Conservation (phyloP, 129 eudicot genomes). For the Lactuca saligna region DNA sequence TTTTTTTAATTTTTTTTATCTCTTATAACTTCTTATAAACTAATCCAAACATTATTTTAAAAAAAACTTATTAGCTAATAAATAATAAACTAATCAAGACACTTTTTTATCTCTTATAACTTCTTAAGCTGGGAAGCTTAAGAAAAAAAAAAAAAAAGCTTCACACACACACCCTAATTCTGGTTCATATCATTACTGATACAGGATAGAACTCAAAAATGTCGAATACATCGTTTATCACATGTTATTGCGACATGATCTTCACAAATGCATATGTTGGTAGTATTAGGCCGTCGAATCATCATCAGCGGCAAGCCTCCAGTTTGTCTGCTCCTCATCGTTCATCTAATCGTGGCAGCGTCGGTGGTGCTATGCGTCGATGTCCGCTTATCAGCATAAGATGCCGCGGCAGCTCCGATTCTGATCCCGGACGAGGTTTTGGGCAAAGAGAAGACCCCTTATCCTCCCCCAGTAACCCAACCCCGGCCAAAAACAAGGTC, state of each 20-base stretch:
- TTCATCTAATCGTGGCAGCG: slow-evolving; percentile 5
- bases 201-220: not conserved
- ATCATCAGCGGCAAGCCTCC: slow-evolving; percentile 8
- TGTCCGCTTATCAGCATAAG: slow-evolving; percentile 14
- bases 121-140: no score
- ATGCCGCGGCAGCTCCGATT: slow-evolving; percentile 34
- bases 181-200: not conserved
- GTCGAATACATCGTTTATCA: slow-evolving; percentile 9
- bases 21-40: no score
- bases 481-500: not conserved
- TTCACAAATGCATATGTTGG: slow-evolving; percentile 15
- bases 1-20: no score
- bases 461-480: not conserved
- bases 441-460: slow-evolving; percentile 21
- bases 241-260: slow-evolving; percentile 11
- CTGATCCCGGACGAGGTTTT: slow-evolving; percentile 45
- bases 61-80: no score
- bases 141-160: no score
- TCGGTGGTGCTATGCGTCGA: slow-evolving; percentile 7
- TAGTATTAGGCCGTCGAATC: slow-evolving; percentile 2
- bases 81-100: no score
- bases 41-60: no score
- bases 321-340: not conserved
- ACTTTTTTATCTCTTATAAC: no score
- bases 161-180: no score